Evolutionary conservation across 78 protist species (phyloP), one percentile per base, ranked within the genome.

Genomic region (Dictyostelium purpureum): DNA sequence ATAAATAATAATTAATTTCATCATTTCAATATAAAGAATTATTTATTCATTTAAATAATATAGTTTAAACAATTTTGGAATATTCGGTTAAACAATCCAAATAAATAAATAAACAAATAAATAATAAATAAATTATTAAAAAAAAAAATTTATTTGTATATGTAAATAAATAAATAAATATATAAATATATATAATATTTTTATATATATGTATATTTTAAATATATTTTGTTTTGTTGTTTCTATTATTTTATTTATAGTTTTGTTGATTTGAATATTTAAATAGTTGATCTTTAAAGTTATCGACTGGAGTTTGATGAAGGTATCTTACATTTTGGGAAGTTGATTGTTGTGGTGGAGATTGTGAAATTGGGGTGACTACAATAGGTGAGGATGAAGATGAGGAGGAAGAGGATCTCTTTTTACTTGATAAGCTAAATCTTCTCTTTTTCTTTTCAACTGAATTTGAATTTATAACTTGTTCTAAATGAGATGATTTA

Each of bases 301-400:
- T 76, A 16, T 85, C 92, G 45, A 85, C 82, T 21, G 80, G 92
- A 4, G 92, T 73, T 40, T 74, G 82, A 35, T 85, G 92, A 3
- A 83, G 6, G 12, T 28, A 35, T 40, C 54, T 52, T 40, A 19
- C 56, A 47, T 3, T 47, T 47, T 47, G 52, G 7, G 12, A 47
- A 28, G 28, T 21, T 21, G 76, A 40, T 37, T 14, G 51, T 38
- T 38, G 45, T 1, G 81, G 81, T 28, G 81, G 81, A 21, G 81
- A 75, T 33, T n/a, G 31, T 10, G 33, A 14, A 31, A 24, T 28
- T 40, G 88, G 69, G n/a, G n/a, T n/a, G n/a, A n/a, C n/a, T n/a
- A n/a, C n/a, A 33, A 11, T 26, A 7, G 92, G 66, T 18, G 65
- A 54, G 9, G 57, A 11, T 0, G 79, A 47, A 1, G 81, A 37